Evolutionary conservation across 148 eudicot species (phyloP), one percentile per base, ranked within the genome.

Genomic region (Vaccinium vitisidaea): DNA sequence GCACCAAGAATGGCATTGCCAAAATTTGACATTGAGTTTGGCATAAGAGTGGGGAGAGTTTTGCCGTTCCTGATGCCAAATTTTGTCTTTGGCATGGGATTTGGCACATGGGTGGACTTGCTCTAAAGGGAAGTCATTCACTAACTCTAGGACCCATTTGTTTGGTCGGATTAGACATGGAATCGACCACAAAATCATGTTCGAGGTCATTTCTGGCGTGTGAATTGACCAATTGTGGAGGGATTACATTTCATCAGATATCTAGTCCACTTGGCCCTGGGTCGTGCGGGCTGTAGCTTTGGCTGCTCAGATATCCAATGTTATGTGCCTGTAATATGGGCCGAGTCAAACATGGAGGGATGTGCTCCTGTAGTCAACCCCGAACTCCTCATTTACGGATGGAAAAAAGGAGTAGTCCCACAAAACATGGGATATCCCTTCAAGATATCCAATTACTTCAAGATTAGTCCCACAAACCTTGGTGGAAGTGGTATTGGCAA

Each of bases 341-440:
- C 21, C 2, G 65, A 5, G 23, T 2, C 23, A 58, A 19, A 58
- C 65, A 2, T 1, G 8, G 0, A n/a, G 9, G 8, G 23, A 58
- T 16, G 65, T 8, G 65, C 65, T 19, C 23, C 23, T 58, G 9
- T 18, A 8, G 6, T 58, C 21, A 1, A 21, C 19, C 65, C 65
- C 2, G 21, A 58, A 58, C 23, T 58, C 65, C 65, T n/a, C n/a
- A 18, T 58, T 19, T 18, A 58, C 65, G 1, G 65, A n/a, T 1
- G 18, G 63, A 18, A 6, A 19, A 6, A 58, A 56, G 8, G 0
- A 58, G 63, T 16, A 18, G 63, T n/a, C 30, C 70, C 5, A 3
- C 70, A 65, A 65, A 65, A 65, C 70, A 65, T 65, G 70, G 70
- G 70, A 65, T n/a, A 23, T 9, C 70, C 70, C 30, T 32, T n/a